Base-by-base conservation (phyloP, 108 stramenopile genomes). In the Thalassiosira profunda region DNA sequence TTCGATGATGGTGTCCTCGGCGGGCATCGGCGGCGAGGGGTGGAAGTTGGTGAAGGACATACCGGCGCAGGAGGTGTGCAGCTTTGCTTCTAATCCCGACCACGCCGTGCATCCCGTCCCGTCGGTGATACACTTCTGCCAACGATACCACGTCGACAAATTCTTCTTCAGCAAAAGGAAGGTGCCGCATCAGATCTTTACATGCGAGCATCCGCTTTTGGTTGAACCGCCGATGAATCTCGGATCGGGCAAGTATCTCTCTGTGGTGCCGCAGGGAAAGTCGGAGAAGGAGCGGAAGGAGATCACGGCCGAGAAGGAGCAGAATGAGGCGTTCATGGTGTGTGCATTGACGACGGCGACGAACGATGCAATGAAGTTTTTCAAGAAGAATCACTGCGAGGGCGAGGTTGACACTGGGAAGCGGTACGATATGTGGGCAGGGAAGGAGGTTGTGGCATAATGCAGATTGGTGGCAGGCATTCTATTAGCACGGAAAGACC, bases 1-100 rank as follows among this genome's bases (percentile, higher is more conserved):
- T 43, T 85, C 86, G 20, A 51, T 87, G 20, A 90, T 95, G 79
- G 79, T 95, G 9, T 88, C 82, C 26, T 61, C 70, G 2, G 66
- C 72, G 3, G 79, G 60, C 2, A 54, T 63, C 0, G 65, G 58
- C 2, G 84, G 85, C 21, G 90, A 88, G 44, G 87, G 87, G 15
- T 91, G 86, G 89, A 60, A 57, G 11, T 81, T 74, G 34, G 67
- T 84, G 5, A 42, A 75, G 28, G 67, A 44, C 29, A 79, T 87
- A 4, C 84, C 83, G 0, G 33, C 43, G 2, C 36, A 43, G 5
- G 80, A 83, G 42, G 41, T 75, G 7, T 83, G 82, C 36, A 43
- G 54, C 3, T 55, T 74, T 65, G 80, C 67, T 0, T 26, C 63
- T 26, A 42, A 76, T 48, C 67, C 67, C 8, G 51, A 63, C 14